These are phyloP conservation scores for Chrysoporthe deuterocubensis DNA, from an alignment of 2,329 filamentous ascomycete species.

Conservation along the genomic window DNA sequence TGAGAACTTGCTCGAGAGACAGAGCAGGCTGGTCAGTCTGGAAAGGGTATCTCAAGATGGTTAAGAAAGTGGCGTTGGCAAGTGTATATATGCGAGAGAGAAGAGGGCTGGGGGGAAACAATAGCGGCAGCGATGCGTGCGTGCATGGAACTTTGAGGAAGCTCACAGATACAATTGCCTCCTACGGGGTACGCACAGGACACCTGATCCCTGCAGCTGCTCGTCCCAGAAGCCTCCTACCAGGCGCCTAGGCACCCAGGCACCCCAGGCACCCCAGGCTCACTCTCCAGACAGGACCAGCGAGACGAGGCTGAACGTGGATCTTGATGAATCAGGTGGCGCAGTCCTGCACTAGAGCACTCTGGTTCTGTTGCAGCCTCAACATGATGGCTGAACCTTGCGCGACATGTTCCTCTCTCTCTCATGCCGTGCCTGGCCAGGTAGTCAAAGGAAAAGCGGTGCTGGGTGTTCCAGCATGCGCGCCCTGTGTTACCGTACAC, in stretches of 20 bases:
- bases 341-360: not conserved
- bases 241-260: too few relatives aligned
- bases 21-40: not conserved
- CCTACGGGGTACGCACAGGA: not conserved
- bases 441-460: not conserved
- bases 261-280: too few relatives aligned
- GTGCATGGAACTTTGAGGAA: slow-evolving; percentile 11
- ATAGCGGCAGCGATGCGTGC: not conserved
- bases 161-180: not conserved
- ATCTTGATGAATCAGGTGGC: too few relatives aligned
- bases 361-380: not conserved
- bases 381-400: not conserved
- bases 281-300: not conserved
- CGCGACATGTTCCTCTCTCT: too few relatives aligned
- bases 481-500: not conserved
- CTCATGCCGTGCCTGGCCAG: not conserved
- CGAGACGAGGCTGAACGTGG: not conserved
- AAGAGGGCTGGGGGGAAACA: not conserved
- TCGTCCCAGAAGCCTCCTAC: not conserved
- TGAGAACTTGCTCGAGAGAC: not conserved
- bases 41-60: slow-evolving; percentile 1
- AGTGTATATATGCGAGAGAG: too few relatives aligned
- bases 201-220: not conserved
- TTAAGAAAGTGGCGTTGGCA: not conserved
- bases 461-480: not conserved